These are phyloP conservation scores for Phalaenopsis equestris DNA, from an alignment of 106 monocot species.

Conservation along the genomic window DNA sequence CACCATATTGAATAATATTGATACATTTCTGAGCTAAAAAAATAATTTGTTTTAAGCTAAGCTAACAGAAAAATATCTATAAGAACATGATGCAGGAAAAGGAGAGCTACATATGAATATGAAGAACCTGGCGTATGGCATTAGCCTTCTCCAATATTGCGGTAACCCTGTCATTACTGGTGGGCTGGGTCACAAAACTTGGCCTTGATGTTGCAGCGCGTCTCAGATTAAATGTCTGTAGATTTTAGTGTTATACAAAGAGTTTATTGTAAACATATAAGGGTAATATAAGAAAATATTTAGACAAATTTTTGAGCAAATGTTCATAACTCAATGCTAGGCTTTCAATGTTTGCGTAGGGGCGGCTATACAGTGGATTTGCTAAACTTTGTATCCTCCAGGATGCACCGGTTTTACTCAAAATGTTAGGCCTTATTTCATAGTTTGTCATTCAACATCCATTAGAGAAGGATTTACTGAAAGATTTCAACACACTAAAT, in stretches of 20 bases:
- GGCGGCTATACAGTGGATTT: too few relatives aligned
- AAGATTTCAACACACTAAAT: background rate
- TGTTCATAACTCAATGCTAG: too few relatives aligned
- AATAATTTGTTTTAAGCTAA: background rate
- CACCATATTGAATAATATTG: background rate
- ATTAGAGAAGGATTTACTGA: background rate
- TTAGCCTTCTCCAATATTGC: conserved; percentile 84
- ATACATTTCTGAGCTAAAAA: too few relatives aligned
- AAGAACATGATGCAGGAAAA: background rate
- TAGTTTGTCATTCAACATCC: background rate
- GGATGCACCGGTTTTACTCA: background rate
- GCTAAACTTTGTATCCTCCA: background rate
- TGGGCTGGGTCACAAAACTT: conserved; percentile 10
- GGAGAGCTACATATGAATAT: conserved; percentile 16
- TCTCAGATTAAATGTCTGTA: conserved; percentile 72
- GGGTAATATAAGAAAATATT: background rate
- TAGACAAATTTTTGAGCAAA: too few relatives aligned
- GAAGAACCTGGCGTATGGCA: conserved; percentile 74
- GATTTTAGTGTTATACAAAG: background rate
- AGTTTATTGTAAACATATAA: background rate
- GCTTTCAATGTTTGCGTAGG: too few relatives aligned
- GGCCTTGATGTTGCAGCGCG: conserved; percentile 32
- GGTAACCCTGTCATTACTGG: conserved; percentile 50
- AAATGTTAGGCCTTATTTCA: background rate
- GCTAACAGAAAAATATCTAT: background rate